Percentiles rank a stretch among this genome's conserved stretches.
Conservation (phyloP, 441 rosid genomes). For the Metrosideros polymorpha region DNA sequence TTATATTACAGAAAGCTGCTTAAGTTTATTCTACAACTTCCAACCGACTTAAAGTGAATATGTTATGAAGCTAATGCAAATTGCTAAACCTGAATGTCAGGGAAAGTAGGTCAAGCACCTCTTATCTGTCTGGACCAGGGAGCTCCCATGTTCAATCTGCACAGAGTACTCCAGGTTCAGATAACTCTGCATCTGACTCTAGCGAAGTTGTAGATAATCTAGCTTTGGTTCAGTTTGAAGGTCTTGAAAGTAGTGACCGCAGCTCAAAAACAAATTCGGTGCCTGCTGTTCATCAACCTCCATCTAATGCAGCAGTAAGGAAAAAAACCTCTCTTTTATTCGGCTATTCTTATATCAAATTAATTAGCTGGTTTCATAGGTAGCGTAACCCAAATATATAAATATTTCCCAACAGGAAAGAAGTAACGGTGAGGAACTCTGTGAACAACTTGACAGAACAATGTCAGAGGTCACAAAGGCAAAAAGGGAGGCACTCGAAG, state of each 20-base stretch:
- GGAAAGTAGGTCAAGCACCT: neutral
- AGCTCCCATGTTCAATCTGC: neutral
- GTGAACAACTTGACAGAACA: neutral
- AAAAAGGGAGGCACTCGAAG: neutral
- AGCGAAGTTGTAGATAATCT: neutral
- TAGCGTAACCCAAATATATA: neutral
- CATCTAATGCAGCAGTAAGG: neutral
- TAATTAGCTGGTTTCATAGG: neutral
- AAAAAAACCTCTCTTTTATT: neutral
- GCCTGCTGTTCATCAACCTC: neutral
- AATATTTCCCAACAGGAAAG: neutral
- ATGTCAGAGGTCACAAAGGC: conserved; percentile 2
- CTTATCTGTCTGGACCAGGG: neutral
- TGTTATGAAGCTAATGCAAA: neutral
- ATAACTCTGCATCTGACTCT: neutral
- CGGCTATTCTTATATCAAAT: neutral
- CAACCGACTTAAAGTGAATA: neutral
- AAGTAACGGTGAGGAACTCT: neutral
- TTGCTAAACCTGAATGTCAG: neutral
- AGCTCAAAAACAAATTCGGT: neutral
- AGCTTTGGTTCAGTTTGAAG: neutral
- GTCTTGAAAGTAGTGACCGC: neutral
- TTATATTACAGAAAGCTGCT: neutral
- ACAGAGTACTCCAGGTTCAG: neutral
- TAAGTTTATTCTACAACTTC: neutral